Percentiles rank a stretch among this genome's conserved stretches.
These are phyloP conservation scores for Arachis hypogaea DNA, from an alignment of 306 rosid species.

Conservation along the genomic window DNA sequence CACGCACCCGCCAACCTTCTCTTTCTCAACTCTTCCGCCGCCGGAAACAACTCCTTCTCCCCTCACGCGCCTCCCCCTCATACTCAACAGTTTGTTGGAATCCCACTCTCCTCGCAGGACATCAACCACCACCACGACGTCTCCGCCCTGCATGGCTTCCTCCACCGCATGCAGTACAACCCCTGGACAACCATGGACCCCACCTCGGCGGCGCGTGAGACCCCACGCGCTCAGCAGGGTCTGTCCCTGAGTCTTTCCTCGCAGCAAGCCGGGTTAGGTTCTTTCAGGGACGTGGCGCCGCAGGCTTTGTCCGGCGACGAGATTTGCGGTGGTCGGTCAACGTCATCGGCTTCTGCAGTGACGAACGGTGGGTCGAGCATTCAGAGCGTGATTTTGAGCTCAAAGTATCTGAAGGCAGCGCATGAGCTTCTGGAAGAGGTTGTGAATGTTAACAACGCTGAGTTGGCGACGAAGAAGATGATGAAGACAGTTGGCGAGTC, in stretches of 20 bases:
- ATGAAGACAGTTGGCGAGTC: constrained; percentile 62
- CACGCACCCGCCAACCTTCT: constrained; percentile 47
- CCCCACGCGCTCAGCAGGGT: constrained; percentile 79
- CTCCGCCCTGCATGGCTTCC: constrained; percentile 82
- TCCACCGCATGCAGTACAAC: constrained; percentile 72
- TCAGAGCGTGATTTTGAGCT: constrained; percentile 80
- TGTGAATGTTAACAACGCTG: constrained; percentile 79
- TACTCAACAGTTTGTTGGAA: constrained; percentile 76
- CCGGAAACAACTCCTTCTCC: constrained; percentile 45
- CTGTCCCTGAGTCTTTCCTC: constrained; percentile 76
- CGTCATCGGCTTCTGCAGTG: constrained; percentile 75
- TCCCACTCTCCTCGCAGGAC: constrained; percentile 69
- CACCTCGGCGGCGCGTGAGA: constrained; percentile 72
- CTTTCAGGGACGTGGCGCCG: constrained; percentile 53
- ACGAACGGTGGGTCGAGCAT: constrained; percentile 78
- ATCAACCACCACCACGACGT: constrained; percentile 63
- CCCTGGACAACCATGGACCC: constrained; percentile 74
- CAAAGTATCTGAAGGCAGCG: constrained; percentile 89
- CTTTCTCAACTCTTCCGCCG: constrained; percentile 57
- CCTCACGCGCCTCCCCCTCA: constrained; percentile 79
- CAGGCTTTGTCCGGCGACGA: constrained; percentile 55
- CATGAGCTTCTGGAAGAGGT: constrained; percentile 96
- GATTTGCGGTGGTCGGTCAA: constrained; percentile 58
- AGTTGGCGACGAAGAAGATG: constrained; percentile 47
- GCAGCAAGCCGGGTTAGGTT: constrained; percentile 65